Evolutionary conservation across 2,329 filamentous ascomycete genomes (phyloP).

Genomic region (Neofusicoccum kwambonambiense): DNA sequence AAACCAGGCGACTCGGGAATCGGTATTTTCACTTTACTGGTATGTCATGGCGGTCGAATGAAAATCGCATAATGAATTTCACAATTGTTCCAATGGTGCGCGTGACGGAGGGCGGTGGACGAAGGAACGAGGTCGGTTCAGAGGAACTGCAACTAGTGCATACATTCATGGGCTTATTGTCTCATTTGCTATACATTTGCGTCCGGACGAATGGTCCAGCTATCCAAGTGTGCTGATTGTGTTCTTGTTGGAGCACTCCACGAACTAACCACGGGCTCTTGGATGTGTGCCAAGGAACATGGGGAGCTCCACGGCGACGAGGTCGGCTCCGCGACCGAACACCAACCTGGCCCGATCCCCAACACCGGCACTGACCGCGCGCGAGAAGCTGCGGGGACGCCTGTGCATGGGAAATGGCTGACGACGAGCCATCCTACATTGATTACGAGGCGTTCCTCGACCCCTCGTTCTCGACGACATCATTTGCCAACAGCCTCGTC

Average conservation of each 20-base stretch:
- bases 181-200: neutral
- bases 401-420: neutral
- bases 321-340: neutral
- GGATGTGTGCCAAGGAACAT: neutral
- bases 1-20: slow-evolving; percentile 15
- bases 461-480: slow-evolving; percentile 74
- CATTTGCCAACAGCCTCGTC: slow-evolving; percentile 86
- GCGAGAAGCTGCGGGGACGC: neutral
- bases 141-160: no score
- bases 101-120: neutral
- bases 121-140: no score
- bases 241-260: no score
- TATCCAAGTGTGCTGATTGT: neutral
- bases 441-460: slow-evolving; percentile 91
- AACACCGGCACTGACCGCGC: neutral
- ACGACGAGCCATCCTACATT: slow-evolving; percentile 71
- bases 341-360: slow-evolving; percentile 6
- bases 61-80: slow-evolving; percentile 14
- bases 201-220: neutral
- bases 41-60: slow-evolving; percentile 17
- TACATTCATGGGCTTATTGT: neutral
- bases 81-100: neutral
- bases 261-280: neutral
- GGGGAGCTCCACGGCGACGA: neutral
- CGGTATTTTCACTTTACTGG: slow-evolving; percentile 16